Evolutionary conservation across 1,284 basidiomycete genomes (phyloP), one percentile per base, ranked within the genome.

Genomic region (Naganishia albida): DNA sequence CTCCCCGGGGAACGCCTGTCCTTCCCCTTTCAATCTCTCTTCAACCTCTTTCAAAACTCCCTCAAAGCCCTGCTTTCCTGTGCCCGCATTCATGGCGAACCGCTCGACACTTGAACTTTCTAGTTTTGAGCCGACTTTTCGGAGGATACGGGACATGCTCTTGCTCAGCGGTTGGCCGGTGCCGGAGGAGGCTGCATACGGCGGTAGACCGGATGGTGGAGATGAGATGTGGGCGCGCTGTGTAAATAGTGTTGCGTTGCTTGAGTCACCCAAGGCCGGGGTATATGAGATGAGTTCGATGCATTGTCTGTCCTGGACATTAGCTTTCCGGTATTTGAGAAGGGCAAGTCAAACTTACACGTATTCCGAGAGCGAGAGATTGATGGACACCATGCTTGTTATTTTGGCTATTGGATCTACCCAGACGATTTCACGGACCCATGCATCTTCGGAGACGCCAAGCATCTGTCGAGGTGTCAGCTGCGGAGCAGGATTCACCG

Each of bases 351-450:
- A 10, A 38, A 72, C 77, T 63, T 68, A 80, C 77, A 80, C 71
- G 62, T 80, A 80, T 79, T 95, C 89, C 16, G 90, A 91, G 50
- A 95, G 81, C 25, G 89, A 90, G 60, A 96, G 87, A 79, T 94
- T 96, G 77, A 92, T 87, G 25, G 91, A 91, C 23, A 87, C 88
- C 76, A 96, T 91, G 67, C 87, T 87, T 39, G 88, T 89, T 53
- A 84, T 86, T 78, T 88, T 87, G 30, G 83, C 85, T 62, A 85
- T 81, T 0, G 92, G 92, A 77, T 95, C 91, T 49, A 94, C 83
- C 75, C 93, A 94, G 12, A 91, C 91, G 67, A 97, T 88, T 80
- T 97, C 93, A 53, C 93, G 87, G 1, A 96, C 91, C 74, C 91
- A 96, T 8, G 94, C 92, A 70, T 94, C 91, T 78, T 93, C 90